Conservation (phyloP, 1,139 yeast genomes). For the Lodderomyces metapsilosis region DNA sequence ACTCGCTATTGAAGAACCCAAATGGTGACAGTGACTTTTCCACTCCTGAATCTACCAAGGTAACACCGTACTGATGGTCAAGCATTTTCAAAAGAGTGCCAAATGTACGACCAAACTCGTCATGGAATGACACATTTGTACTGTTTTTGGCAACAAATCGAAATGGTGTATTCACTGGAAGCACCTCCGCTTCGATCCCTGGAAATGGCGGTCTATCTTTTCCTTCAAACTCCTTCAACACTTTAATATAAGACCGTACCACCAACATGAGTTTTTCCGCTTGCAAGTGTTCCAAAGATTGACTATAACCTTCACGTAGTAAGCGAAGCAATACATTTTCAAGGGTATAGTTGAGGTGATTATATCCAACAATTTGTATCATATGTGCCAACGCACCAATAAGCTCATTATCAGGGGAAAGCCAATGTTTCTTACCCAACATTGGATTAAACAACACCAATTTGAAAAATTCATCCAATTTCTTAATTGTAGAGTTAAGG, state of each 20-base stretch:
- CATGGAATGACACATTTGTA: conserved; percentile 60
- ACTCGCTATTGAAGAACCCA: conserved; percentile 41
- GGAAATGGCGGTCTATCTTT: conserved; percentile 76
- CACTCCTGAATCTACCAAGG: conserved; percentile 21
- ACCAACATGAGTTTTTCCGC: conserved; percentile 74
- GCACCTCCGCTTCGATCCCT: conserved; percentile 27
- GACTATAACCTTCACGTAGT: conserved; percentile 52
- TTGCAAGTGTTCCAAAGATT: conserved; percentile 55
- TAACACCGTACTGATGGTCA: conserved; percentile 60
- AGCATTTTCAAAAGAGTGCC: conserved; percentile 56
- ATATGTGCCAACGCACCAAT: conserved; percentile 69
- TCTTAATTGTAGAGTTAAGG: conserved; percentile 76
- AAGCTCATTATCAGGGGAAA: conserved; percentile 59
- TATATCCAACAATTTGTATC: conserved; percentile 72
- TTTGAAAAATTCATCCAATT: conserved; percentile 50
- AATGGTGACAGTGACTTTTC: conserved; percentile 22
- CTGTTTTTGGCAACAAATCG: conserved; percentile 40
- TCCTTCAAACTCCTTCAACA: conserved; percentile 59
- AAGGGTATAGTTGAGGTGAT: conserved; percentile 74
- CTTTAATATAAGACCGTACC: conserved; percentile 66
- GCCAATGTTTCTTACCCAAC: conserved; percentile 69
- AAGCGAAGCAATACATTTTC: conserved; percentile 73
- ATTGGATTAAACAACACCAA: conserved; percentile 48
- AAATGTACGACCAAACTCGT: conserved; percentile 68
- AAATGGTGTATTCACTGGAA: conserved; percentile 21